Percentiles rank a stretch among this genome's conserved stretches.
Evolutionary conservation across 1,139 yeast genomes (phyloP).

Genomic region (Candida dubliniensis): DNA sequence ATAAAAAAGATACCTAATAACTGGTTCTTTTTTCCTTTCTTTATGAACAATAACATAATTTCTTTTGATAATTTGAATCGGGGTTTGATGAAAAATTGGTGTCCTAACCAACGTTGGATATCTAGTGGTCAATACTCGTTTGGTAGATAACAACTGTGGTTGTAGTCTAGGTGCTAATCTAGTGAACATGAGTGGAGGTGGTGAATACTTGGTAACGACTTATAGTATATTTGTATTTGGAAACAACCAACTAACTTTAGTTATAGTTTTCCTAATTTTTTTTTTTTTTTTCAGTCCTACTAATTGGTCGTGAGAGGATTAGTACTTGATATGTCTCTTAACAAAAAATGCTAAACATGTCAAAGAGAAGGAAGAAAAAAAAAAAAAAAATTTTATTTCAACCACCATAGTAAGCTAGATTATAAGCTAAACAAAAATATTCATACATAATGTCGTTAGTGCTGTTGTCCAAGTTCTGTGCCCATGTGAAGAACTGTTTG

Average conservation of each 20-base stretch:
- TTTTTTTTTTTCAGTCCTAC: not conserved
- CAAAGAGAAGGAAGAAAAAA: not conserved
- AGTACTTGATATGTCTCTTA: too few relatives aligned
- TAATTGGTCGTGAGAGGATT: not conserved
- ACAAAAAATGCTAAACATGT: too few relatives aligned
- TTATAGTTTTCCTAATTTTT: not conserved
- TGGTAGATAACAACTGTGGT: conserved; percentile 1
- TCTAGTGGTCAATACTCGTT: not conserved
- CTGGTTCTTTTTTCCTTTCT: conserved; percentile 28
- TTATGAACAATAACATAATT: conserved; percentile 12
- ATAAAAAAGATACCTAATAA: conserved; percentile 49
- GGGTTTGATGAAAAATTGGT: conserved; percentile 1
- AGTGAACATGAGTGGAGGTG: not conserved
- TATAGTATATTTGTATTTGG: too few relatives aligned
- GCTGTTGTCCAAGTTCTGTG: conserved; percentile 78
- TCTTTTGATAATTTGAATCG: conserved; percentile 4
- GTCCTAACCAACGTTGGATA: not conserved
- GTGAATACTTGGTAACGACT: not conserved
- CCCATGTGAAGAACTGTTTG: conserved; percentile 87
- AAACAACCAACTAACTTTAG: too few relatives aligned
- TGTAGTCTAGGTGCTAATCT: conserved; percentile 1
- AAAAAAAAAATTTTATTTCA: conserved; percentile 1
- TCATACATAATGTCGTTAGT: conserved; percentile 68
- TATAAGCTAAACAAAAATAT: not conserved
- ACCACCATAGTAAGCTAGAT: not conserved